These are phyloP conservation scores for Vigna radiata DNA, from an alignment of 306 rosid species.

Conservation along the genomic window DNA sequence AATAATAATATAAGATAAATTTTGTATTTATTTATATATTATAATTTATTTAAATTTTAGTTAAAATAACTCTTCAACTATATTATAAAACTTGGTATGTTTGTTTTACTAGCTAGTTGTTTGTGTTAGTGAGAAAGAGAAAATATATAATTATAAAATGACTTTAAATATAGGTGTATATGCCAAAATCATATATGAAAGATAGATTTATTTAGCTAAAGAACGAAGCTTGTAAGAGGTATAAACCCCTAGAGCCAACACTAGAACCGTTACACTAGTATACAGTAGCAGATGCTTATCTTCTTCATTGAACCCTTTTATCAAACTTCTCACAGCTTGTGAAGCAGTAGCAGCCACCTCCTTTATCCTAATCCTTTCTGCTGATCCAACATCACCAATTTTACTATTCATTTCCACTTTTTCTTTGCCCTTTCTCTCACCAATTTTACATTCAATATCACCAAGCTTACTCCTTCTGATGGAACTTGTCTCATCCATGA, in stretches of 20 bases:
- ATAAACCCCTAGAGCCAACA: background rate
- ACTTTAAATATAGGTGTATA: too few species aligned
- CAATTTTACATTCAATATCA: background rate
- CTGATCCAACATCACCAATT: background rate
- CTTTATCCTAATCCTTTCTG: background rate
- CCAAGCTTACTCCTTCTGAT: too few species aligned
- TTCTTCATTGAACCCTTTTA: background rate
- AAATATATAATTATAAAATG: too few species aligned
- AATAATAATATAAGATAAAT: too few species aligned
- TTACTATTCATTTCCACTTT: background rate
- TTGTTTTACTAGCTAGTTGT: too few species aligned
- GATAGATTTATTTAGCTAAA: background rate
- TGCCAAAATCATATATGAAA: background rate
- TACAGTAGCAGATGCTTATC: background rate
- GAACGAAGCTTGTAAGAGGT: background rate
- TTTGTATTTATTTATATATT: too few species aligned
- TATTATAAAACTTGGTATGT: too few species aligned
- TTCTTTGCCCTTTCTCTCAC: background rate
- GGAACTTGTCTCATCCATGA: slow-evolving; percentile 1
- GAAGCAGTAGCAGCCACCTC: slow-evolving; percentile 10
- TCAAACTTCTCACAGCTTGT: background rate
- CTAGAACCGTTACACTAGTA: background rate
- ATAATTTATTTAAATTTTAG: too few species aligned
- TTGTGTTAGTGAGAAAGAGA: too few species aligned
- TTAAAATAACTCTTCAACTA: too few species aligned